A percentile compares a stretch with the other conserved stretches of the same genome.
These are phyloP conservation scores for Candida insectorum DNA, from an alignment of 805 yeast species.

Conservation along the genomic window DNA sequence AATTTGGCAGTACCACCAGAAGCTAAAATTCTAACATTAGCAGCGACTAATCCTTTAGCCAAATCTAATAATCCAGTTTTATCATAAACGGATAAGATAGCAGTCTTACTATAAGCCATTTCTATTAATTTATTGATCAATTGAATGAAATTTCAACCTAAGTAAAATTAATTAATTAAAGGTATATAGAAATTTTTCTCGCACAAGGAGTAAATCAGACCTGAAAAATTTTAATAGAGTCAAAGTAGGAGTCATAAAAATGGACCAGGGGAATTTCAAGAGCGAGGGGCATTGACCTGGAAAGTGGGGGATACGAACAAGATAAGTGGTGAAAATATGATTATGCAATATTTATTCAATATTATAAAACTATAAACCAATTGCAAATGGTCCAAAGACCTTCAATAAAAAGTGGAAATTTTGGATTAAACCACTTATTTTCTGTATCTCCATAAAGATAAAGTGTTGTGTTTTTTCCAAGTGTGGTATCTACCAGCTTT, in stretches of 20 bases:
- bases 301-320: background rate
- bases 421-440: too few species aligned
- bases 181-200: slow-evolving; percentile 1
- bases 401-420: too few species aligned
- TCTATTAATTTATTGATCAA: slow-evolving; percentile 1
- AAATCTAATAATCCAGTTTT: slow-evolving; percentile 94
- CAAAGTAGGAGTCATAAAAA: slow-evolving; percentile 3
- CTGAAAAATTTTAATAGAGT: slow-evolving; percentile 6
- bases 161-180: background rate
- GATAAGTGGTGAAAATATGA: too few species aligned
- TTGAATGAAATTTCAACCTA: background rate
- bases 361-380: slow-evolving; percentile 6
- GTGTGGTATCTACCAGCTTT: slow-evolving; percentile 98
- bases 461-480: slow-evolving; percentile 99
- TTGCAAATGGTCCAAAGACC: background rate
- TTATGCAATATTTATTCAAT: too few species aligned
- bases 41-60: slow-evolving; percentile 89
- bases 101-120: slow-evolving; percentile 61
- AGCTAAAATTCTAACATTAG: slow-evolving; percentile 88
- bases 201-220: slow-evolving; percentile 6
- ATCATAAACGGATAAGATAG: slow-evolving; percentile 94
- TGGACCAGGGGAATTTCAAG: background rate
- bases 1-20: slow-evolving; percentile 96
- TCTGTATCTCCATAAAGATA: slow-evolving; percentile 99
- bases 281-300: too few species aligned